These are phyloP conservation scores for Scutellaria minor DNA, from an alignment of 257 asterid genomes.

Conservation along the genomic window DNA sequence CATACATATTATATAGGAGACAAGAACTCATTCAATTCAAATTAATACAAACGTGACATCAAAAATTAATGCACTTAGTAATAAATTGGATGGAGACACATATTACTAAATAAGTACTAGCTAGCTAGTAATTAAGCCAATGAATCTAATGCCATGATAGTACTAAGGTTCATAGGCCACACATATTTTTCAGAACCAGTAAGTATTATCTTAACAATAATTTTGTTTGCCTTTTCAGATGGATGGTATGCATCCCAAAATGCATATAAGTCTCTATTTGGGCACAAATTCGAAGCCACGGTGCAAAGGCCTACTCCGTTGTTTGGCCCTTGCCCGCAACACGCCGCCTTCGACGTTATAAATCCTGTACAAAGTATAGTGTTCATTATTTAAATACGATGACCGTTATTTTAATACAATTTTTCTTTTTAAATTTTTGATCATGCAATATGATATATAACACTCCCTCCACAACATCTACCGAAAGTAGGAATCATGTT, in stretches of 20 bases:
- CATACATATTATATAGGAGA: no score
- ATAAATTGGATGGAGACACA: no score
- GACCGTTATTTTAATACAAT: no score
- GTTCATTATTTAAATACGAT: no score
- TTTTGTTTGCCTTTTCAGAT: slow-evolving; percentile 51
- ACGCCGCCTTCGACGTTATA: slow-evolving; percentile 51
- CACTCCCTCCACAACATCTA: no score
- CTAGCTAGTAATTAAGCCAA: background rate
- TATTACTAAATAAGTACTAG: background rate
- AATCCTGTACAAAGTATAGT: slow-evolving; percentile 38
- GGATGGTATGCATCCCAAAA: slow-evolving; percentile 70
- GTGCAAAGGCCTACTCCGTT: slow-evolving; percentile 65
- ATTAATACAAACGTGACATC: no score
- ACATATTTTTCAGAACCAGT: slow-evolving; percentile 54
- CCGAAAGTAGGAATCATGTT: no score
- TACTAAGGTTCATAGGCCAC: slow-evolving; percentile 63
- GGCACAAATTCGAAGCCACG: slow-evolving; percentile 46
- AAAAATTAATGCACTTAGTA: no score
- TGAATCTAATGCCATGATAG: slow-evolving; percentile 52
- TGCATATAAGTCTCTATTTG: slow-evolving; percentile 51
- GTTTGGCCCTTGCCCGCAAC: slow-evolving; percentile 62
- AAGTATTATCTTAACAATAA: slow-evolving; percentile 46
- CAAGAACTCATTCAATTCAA: no score
- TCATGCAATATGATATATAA: no score
- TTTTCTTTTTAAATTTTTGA: no score